Base-by-base conservation (phyloP, 1,284 basidiomycete genomes). In the Xanthoconium separans region DNA sequence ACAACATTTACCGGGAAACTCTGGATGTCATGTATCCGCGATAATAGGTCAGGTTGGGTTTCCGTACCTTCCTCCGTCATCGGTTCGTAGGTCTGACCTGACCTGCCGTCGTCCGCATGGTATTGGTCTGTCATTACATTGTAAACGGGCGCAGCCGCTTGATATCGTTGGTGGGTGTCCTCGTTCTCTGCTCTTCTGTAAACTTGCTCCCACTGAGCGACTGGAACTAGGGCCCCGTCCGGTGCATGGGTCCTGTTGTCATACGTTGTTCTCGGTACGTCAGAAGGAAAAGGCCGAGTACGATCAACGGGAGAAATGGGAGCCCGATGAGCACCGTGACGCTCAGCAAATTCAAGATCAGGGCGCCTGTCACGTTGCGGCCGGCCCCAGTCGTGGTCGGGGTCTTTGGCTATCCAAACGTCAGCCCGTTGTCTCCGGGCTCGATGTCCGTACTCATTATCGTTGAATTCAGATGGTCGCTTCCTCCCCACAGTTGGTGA, bases 11-110 rank as follows among this genome's bases (percentile, higher is more conserved):
- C 68, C 62, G 56, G 59, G 50, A 53, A 31, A 36, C 37, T 52
- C 31, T 60, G 65, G 13, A 49, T 61, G 29, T 55, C 53, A 31
- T 54, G 60, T 40, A 69, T 65, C 42, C 70, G 70, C 8, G 57
- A 56, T 54, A 72, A 52, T 11, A 69, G 47, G 54, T 69, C 57
- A 6, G 61, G 44, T 34, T 54, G 54, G 30, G 4, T 15, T 4
- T 57, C 57, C 54, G 29, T 46, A 40, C 56, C 53, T 34, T 64
- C 65, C 31, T 55, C 58, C 34, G 1, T 4, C 34, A 27, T 46
- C 30, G 56, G 51, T 15, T 68, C 63, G 48, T 66, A 54, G 9
- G 33, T 27, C 6, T 46, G 54, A 36, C 50, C 48, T 31, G 49
- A 16, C 45, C 62, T 43, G 22, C 10, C 22, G 10, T 56, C 39